phyloP scores from a whole-genome alignment of 2,329 filamentous ascomycete genomes.

The Huntiella decipiens region DNA sequence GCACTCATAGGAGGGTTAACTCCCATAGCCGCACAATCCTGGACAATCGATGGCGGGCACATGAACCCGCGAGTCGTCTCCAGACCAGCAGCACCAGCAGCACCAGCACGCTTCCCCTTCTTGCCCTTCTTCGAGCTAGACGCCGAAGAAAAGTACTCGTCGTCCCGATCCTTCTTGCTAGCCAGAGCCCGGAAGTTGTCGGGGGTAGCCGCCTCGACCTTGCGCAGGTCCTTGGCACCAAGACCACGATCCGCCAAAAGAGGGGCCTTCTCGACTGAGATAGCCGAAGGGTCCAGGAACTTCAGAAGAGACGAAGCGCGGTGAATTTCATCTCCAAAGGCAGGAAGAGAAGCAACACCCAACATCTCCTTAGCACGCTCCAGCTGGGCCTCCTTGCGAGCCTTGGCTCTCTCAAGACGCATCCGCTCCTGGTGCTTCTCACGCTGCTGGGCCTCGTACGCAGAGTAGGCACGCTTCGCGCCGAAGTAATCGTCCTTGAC shows the following conservation, averaged over 20 bases:
- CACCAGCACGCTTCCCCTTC: slow-evolving; percentile 21
- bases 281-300: slow-evolving; percentile 67
- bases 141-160: slow-evolving; percentile 63
- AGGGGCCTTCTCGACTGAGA: slow-evolving; percentile 44
- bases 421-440: slow-evolving; percentile 58
- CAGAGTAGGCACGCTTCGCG: slow-evolving; percentile 60
- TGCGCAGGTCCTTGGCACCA: slow-evolving; percentile 60
- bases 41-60: slow-evolving; percentile 76
- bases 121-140: slow-evolving; percentile 83
- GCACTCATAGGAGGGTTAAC: slow-evolving; percentile 78
- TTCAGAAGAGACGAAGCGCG: slow-evolving; percentile 72
- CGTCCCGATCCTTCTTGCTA: slow-evolving; percentile 74
- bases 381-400: slow-evolving; percentile 53
- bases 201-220: slow-evolving; percentile 60
- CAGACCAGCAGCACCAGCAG: slow-evolving; percentile 26
- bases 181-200: slow-evolving; percentile 62
- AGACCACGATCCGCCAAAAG: slow-evolving; percentile 51
- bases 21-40: slow-evolving; percentile 68
- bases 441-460: slow-evolving; percentile 69
- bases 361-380: slow-evolving; percentile 59
- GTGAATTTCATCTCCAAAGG: slow-evolving; percentile 84
- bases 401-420: slow-evolving; percentile 60
- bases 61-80: slow-evolving; percentile 47
- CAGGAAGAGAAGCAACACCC: slow-evolving; percentile 64
- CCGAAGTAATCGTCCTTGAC: slow-evolving; percentile 79